A percentile compares a stretch with the other conserved stretches of the same genome.
phyloP scores from a whole-genome alignment of 345 rosid species.

The Eucalyptus decipiens region DNA sequence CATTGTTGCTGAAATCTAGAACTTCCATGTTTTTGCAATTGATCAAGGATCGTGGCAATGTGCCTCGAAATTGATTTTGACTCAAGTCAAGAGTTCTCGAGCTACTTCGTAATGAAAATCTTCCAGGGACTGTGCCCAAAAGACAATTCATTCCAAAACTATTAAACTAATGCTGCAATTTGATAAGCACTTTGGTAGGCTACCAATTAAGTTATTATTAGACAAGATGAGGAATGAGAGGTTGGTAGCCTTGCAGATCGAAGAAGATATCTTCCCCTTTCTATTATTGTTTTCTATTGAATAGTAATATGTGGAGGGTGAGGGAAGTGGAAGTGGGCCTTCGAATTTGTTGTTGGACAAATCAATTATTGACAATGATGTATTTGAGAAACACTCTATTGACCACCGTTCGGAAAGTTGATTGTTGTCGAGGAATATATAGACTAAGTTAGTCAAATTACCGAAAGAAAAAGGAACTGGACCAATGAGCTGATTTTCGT shows the following conservation, averaged over 20 bases:
- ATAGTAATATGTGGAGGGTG: background rate
- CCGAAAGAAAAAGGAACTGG: constrained; percentile 9
- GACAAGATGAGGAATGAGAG: background rate
- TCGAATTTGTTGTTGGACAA: background rate
- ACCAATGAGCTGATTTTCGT: background rate
- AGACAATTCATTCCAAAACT: background rate
- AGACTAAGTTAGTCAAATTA: background rate
- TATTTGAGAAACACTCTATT: background rate
- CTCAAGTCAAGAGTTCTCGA: background rate
- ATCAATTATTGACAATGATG: background rate
- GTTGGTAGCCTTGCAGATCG: background rate
- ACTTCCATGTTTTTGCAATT: background rate
- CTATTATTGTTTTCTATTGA: background rate
- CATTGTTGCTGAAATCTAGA: background rate
- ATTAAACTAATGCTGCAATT: background rate
- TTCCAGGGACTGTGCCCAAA: background rate
- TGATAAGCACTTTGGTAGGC: background rate
- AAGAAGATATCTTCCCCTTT: background rate
- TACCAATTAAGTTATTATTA: background rate
- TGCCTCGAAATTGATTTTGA: background rate
- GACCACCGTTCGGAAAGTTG: too few species aligned
- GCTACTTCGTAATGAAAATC: background rate
- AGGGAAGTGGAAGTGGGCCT: background rate
- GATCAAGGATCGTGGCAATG: background rate
- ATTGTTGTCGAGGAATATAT: fast-evolving